A percentile compares a stretch with the other conserved stretches of the same genome.
These are phyloP conservation scores for Pichia sp. DNA, from an alignment of 1,139 yeast genomes.

Conservation along the genomic window DNA sequence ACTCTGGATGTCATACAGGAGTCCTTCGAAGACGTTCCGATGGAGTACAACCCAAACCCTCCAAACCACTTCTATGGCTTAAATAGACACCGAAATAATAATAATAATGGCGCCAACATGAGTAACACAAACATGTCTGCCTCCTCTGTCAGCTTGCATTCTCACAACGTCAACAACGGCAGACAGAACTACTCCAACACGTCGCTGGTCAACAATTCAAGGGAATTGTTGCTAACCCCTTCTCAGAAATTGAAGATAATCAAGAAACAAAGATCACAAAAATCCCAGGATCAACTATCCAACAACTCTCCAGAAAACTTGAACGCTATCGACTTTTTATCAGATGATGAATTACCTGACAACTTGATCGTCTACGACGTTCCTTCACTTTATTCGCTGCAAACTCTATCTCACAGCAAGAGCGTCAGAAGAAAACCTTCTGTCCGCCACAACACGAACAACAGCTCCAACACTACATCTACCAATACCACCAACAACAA, in stretches of 20 bases:
- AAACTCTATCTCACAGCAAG: constrained; percentile 31
- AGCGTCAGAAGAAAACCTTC: constrained; percentile 14
- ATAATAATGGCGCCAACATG: background rate
- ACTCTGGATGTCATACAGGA: constrained; percentile 30
- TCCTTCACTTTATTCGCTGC: constrained; percentile 55
- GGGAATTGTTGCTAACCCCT: constrained; percentile 35
- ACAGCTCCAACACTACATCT: constrained; percentile 9
- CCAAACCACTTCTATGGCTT: constrained; percentile 6
- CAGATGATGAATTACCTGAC: constrained; percentile 54
- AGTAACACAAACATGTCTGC: background rate
- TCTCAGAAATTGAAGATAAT: constrained; percentile 40
- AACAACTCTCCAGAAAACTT: constrained; percentile 15
- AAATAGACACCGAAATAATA: constrained; percentile 3
- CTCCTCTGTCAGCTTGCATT: background rate
- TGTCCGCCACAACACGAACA: constrained; percentile 9
- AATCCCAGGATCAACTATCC: constrained; percentile 11
- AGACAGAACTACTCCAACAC: constrained; percentile 7
- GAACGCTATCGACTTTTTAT: constrained; percentile 26
- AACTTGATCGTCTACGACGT: constrained; percentile 58
- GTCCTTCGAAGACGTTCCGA: constrained; percentile 32
- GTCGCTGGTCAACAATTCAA: constrained; percentile 13
- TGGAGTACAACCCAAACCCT: constrained; percentile 15
- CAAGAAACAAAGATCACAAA: constrained; percentile 27
- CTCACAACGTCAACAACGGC: background rate
- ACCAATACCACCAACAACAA: constrained; percentile 1